Base-by-base conservation (phyloP, 2,329 filamentous ascomycete species). In the Cordyceps farinosa region DNA sequence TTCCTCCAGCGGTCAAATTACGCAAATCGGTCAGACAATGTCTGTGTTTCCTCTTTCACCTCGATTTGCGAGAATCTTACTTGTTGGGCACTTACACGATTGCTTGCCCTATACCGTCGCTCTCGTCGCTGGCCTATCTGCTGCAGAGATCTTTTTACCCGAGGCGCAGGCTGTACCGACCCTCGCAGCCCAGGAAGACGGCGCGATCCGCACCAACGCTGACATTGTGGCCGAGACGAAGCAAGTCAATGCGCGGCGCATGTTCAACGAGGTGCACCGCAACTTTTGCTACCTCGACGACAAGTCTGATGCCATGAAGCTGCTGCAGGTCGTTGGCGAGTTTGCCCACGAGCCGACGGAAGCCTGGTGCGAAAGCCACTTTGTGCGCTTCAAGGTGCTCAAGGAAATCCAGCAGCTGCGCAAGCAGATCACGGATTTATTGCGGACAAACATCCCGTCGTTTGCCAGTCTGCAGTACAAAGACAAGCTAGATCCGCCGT, bases 41-140 rank as follows among this genome's bases (percentile, higher is more conserved):
- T 91, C 92, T 5, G 83, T 91, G 30, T 98, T 97, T 73, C 95
- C 95, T 3, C 82, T 99, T 15, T 92, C 91, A 34, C 96, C 95
- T 22, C 87, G 95, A 1, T 97, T 96, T 72, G 88, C 93, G 8
- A 91, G 94, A 61, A 98, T 98, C 76, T 79, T 99, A n/a, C 81
- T 96, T 9, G 88, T 97, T 54, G 94, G 93, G 0, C 87, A 96
- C 71, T 83, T 90, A 32, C 89, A 96, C 71, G 86, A 88, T 64
- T 93, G 95, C 66, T 82, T 96, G 56, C 89, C 89, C 0, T 94
- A 96, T 71, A 91, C 92, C 3, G 89, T 98, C 65, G 91, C 92
- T 2, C 79, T 98, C 11, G 93, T 99, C 3, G 90, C 95, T 0
- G 91, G 90, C 1, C 80, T 99, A 4, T 96, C 94, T 0, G 91